A percentile compares a stretch with the other conserved stretches of the same genome.
phyloP scores from a whole-genome alignment of 23 red algal genomes.

The Agarophyton chilense region DNA sequence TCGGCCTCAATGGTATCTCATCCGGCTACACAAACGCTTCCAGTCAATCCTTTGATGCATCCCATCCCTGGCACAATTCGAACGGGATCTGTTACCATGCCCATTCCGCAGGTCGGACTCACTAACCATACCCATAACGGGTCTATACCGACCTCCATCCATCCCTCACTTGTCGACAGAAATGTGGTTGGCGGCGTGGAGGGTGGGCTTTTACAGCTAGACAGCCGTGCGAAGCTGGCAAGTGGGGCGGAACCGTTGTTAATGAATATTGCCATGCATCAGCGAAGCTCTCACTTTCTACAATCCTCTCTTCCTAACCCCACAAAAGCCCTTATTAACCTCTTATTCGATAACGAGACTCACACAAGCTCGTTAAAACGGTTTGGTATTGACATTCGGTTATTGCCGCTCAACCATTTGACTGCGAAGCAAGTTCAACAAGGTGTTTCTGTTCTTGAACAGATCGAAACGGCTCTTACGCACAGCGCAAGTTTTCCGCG shows the following conservation, averaged over 20 bases:
- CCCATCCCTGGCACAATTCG: background rate
- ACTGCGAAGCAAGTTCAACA: conserved; percentile 50
- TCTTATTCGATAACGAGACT: conserved; percentile 65
- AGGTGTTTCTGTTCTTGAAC: conserved; percentile 56
- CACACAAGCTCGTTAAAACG: conserved; percentile 29
- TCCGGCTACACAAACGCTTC: background rate
- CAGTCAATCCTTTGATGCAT: background rate
- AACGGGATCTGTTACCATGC: background rate
- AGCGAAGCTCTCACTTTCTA: conserved; percentile 8
- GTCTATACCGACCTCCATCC: background rate
- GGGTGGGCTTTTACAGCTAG: background rate
- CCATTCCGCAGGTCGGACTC: background rate
- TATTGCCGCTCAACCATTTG: conserved; percentile 53
- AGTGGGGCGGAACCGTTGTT: conserved; percentile 12
- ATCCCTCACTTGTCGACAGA: conserved; percentile 12
- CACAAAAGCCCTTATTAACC: conserved; percentile 50
- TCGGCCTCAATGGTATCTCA: background rate
- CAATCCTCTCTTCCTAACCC: conserved; percentile 11
- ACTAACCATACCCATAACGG: conserved; percentile 2
- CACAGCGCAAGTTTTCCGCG: background rate
- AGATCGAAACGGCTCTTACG: conserved; percentile 44
- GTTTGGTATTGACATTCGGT: conserved; percentile 60
- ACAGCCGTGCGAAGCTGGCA: conserved; percentile 2
- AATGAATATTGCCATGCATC: conserved; percentile 9
- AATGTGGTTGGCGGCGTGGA: background rate